Percentiles rank a stretch among this genome's conserved stretches.
Conservation (phyloP, 768 basidiomycete species). For the Boletus huronensis region DNA sequence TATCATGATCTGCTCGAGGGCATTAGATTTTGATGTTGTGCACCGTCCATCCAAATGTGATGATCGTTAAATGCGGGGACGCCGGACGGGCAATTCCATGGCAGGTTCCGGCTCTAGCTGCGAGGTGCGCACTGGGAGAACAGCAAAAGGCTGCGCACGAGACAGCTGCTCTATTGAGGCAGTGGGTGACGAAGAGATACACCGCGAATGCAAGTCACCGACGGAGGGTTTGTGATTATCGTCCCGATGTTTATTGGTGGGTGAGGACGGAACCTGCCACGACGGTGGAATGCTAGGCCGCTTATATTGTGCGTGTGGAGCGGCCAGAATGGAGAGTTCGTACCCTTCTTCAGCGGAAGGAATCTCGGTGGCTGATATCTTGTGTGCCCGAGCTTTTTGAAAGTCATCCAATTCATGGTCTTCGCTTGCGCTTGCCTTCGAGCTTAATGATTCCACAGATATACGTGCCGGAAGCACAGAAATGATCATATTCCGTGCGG, state of each 20-base stretch:
- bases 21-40: not conserved
- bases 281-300: not conserved
- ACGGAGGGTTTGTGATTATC: not conserved
- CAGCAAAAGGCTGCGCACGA: constrained; percentile 18
- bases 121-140: constrained; percentile 28
- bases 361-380: not conserved
- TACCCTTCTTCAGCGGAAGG: constrained; percentile 4
- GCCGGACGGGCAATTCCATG: constrained; percentile 28
- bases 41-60: not conserved
- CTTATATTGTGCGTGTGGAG: not conserved
- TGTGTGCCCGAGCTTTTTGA: not conserved
- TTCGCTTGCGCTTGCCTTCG: constrained; percentile 26
- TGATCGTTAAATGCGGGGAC: not conserved
- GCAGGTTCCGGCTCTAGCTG: constrained; percentile 33
- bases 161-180: not conserved
- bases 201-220: not conserved
- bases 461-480: constrained; percentile 28
- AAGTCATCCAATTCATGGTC: constrained; percentile 29
- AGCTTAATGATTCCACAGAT: constrained; percentile 30
- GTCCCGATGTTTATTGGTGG: not conserved
- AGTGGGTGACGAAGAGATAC: not conserved
- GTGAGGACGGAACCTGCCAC: not conserved
- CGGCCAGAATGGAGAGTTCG: constrained; percentile 16
- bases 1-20: not conserved
- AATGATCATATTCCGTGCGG: constrained; percentile 21